Conservation (phyloP, 2,329 filamentous ascomycete genomes). For the Clonostachys rhizophaga region DNA sequence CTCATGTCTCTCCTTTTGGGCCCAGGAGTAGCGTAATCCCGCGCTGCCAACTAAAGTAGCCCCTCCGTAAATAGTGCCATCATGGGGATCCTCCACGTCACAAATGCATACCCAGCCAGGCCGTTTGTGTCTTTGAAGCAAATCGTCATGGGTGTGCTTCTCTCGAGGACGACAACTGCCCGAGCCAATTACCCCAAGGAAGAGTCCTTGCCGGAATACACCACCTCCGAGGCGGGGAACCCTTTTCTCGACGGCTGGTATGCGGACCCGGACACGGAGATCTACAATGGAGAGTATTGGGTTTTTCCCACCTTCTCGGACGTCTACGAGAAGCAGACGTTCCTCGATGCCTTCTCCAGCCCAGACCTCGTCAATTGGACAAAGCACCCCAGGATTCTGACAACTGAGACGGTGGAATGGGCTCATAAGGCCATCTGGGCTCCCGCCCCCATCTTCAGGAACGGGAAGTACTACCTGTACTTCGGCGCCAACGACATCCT, state of each 20-base stretch:
- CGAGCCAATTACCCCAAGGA: background rate
- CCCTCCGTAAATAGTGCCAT: too few species aligned
- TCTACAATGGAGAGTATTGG: slow-evolving; percentile 39
- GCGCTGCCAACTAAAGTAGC: too few species aligned
- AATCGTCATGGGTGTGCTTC: too few species aligned
- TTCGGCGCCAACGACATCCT: slow-evolving; percentile 44
- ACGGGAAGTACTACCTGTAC: slow-evolving; percentile 43
- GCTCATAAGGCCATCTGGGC: slow-evolving; percentile 41
- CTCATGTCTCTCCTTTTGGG: too few species aligned
- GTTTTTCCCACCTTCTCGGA: slow-evolving; percentile 41
- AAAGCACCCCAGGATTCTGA: slow-evolving; percentile 37
- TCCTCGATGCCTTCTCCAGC: slow-evolving; percentile 45
- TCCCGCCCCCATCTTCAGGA: slow-evolving; percentile 33
- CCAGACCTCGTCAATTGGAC: slow-evolving; percentile 42
- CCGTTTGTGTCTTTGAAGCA: too few species aligned
- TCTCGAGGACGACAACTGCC: too few species aligned
- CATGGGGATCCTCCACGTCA: too few species aligned
- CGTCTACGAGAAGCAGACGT: slow-evolving; percentile 39
- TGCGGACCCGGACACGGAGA: slow-evolving; percentile 42
- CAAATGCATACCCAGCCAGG: too few species aligned
- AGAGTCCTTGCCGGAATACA: slow-evolving; percentile 18
- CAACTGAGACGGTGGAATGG: slow-evolving; percentile 24
- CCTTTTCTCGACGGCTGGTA: slow-evolving; percentile 45
- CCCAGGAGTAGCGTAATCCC: too few species aligned
- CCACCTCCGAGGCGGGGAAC: slow-evolving; percentile 36